Conservation (phyloP, 2,329 filamentous ascomycete species). For the Diaporthe citrichinensis region DNA sequence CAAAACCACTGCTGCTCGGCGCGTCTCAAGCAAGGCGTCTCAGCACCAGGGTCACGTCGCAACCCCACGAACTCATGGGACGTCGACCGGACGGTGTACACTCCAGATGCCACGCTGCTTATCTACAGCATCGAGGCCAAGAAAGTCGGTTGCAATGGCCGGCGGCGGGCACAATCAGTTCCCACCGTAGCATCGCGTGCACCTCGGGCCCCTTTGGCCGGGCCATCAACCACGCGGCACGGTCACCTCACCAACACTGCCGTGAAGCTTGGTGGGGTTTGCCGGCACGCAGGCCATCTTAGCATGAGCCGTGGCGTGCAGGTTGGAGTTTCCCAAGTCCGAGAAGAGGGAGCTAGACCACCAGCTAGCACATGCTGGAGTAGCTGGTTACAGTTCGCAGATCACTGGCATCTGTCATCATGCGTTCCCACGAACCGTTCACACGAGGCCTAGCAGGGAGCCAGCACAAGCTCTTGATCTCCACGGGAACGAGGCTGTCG, state of each 20-base stretch:
- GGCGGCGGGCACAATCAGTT: neutral
- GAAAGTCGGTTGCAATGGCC: neutral
- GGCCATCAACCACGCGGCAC: constrained; percentile 3
- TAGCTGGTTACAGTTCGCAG: constrained; percentile 31
- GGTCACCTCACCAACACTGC: constrained; percentile 10
- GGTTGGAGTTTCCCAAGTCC: constrained; percentile 9
- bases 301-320: neutral
- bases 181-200: constrained; percentile 2
- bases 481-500: constrained; percentile 17
- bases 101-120: constrained; percentile 9
- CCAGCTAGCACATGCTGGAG: neutral
- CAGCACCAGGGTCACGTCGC: constrained; percentile 12
- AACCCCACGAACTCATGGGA: constrained; percentile 12
- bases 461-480: constrained; percentile 11
- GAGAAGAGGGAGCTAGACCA: neutral
- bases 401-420: constrained; percentile 31
- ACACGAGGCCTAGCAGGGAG: neutral
- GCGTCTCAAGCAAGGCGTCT: constrained; percentile 23
- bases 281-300: constrained; percentile 6
- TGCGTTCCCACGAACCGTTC: constrained; percentile 18
- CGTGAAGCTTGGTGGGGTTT: constrained; percentile 6
- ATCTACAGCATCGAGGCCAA: neutral
- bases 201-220: constrained; percentile 6
- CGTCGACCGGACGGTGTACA: constrained; percentile 1
- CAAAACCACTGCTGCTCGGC: neutral